Conservation (phyloP, 169 alveolate genomes). For the Eimeria falciformis region DNA sequence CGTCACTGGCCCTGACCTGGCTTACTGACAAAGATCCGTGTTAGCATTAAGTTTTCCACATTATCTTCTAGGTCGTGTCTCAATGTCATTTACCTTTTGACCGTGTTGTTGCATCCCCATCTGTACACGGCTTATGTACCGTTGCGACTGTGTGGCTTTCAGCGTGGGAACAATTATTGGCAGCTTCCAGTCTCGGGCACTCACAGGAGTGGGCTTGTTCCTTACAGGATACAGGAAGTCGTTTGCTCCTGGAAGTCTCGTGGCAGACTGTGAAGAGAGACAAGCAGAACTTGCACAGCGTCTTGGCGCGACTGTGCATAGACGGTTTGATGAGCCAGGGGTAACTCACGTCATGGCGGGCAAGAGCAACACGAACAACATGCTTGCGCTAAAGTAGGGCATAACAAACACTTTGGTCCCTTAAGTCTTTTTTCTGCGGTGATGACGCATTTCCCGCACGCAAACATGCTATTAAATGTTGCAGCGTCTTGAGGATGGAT, state of each 20-base stretch:
- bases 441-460: too few species aligned
- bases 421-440: too few species aligned
- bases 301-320: slow-evolving; percentile 89
- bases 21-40: too few species aligned
- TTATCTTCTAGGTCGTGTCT: too few species aligned
- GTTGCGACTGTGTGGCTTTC: slow-evolving; percentile 37
- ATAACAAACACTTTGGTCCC: background rate
- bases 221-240: slow-evolving; percentile 93
- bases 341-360: slow-evolving; percentile 94
- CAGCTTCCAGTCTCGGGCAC: slow-evolving; percentile 85
- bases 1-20: too few species aligned
- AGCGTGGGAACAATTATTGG: slow-evolving; percentile 89
- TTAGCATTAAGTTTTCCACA: too few species aligned
- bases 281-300: slow-evolving; percentile 91
- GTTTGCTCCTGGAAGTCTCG: slow-evolving; percentile 85
- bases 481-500: background rate
- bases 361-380: slow-evolving; percentile 91
- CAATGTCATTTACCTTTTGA: too few species aligned
- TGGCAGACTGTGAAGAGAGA: slow-evolving; percentile 92
- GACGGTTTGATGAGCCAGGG: slow-evolving; percentile 85
- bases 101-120: background rate
- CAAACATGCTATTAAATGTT: too few species aligned
- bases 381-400: slow-evolving; percentile 70
- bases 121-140: background rate
- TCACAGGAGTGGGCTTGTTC: slow-evolving; percentile 88